Evolutionary conservation across 164 flowering plant genomes (phyloP).

Genomic region (Tinospora cordifolia): DNA sequence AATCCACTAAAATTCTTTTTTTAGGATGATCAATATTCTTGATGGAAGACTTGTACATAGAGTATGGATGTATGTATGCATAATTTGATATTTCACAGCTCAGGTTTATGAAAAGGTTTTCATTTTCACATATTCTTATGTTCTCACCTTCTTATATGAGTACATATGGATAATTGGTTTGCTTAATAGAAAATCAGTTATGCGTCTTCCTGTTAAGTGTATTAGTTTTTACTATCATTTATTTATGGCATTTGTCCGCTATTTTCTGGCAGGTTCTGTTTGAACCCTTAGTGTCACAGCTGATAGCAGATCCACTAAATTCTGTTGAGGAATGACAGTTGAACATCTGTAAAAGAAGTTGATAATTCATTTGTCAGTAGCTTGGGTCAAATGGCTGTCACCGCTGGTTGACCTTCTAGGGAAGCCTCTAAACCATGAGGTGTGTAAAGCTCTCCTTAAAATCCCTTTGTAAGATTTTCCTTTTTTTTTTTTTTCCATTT

Average conservation of each 20-base stretch:
- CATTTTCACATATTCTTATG: too few species aligned
- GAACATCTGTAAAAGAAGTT: constrained; percentile 62
- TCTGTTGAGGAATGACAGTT: constrained; percentile 35
- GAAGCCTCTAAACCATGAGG: constrained; percentile 92
- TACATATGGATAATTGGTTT: neutral
- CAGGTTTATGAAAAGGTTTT: too few species aligned
- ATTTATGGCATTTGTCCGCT: too few species aligned
- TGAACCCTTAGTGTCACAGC: constrained; percentile 83
- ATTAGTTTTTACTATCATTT: neutral
- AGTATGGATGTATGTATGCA: neutral
- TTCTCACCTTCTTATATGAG: neutral
- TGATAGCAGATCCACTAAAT: constrained; percentile 55
- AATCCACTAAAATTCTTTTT: neutral
- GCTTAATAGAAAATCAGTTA: neutral
- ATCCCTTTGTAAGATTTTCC: too few species aligned
- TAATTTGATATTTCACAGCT: too few species aligned
- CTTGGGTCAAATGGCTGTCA: constrained; percentile 88
- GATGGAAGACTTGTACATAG: neutral
- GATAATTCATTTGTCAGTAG: constrained; percentile 69
- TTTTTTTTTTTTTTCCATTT: too few species aligned
- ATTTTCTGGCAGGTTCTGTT: constrained; percentile 44
- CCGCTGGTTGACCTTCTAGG: constrained; percentile 81
- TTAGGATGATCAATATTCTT: neutral
- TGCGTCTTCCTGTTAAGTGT: neutral
- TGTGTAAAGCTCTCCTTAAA: constrained; percentile 13